phyloP scores from a whole-genome alignment of 2,329 filamentous ascomycete genomes.

The Ceratocystis cacaofunesta region DNA sequence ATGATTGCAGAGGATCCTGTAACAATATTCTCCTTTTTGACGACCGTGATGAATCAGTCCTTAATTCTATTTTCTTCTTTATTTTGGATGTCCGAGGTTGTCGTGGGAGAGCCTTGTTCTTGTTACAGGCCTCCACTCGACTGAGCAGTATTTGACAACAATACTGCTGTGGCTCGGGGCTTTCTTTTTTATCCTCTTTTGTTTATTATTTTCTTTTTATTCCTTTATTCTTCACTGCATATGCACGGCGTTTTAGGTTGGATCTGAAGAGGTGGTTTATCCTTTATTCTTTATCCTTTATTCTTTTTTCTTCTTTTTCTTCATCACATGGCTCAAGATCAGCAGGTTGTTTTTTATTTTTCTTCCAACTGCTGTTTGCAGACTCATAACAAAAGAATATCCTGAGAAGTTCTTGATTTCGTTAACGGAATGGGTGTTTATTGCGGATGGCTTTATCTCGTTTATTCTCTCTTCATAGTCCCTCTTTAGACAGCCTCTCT shows the following conservation, averaged over 20 bases:
- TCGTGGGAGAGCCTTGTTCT: slow-evolving; percentile 6
- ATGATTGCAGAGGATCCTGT: slow-evolving; percentile 2
- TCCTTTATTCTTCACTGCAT: slow-evolving; percentile 13
- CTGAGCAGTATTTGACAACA: no score
- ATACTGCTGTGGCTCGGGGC: neutral
- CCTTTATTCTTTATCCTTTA: no score
- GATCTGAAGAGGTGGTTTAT: neutral
- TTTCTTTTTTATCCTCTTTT: neutral
- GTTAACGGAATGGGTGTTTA: neutral
- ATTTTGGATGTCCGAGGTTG: slow-evolving; percentile 4
- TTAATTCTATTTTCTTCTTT: neutral
- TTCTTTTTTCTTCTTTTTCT: neutral
- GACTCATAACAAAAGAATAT: neutral
- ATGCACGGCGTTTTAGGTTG: slow-evolving; percentile 12
- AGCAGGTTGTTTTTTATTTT: neutral
- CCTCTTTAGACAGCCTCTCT: no score
- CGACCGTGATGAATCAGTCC: slow-evolving; percentile 12
- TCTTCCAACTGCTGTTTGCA: neutral
- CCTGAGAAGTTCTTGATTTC: neutral
- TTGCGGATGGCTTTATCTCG: no score
- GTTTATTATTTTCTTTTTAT: slow-evolving; percentile 18
- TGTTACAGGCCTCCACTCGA: neutral
- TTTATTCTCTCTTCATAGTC: no score
- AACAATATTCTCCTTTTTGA: slow-evolving; percentile 9
- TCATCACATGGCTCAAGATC: neutral